These are phyloP conservation scores for Phtheirospermum japonicum DNA, from an alignment of 257 asterid species.

Conservation along the genomic window DNA sequence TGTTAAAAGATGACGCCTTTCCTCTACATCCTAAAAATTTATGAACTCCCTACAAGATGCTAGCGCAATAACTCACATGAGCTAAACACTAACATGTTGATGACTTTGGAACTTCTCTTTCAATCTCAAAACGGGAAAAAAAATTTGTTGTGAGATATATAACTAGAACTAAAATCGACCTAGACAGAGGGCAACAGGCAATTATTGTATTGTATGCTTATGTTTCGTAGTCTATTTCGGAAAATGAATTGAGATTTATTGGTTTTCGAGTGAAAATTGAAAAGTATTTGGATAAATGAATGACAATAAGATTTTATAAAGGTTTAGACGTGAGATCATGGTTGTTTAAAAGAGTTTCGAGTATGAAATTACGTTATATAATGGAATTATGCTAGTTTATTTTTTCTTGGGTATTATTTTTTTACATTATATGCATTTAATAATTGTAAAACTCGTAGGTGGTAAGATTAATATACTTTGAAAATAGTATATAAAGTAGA, in stretches of 20 bases:
- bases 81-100: background rate
- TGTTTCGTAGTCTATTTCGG: background rate
- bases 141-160: conserved; percentile 3
- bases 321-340: background rate
- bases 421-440: no score
- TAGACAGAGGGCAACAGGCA: conserved; percentile 6
- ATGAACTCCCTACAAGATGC: conserved; percentile 1
- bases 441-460: no score
- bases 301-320: background rate
- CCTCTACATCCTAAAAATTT: conserved; percentile 1
- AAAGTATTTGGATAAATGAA: background rate
- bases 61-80: conserved; percentile 16
- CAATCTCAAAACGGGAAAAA: conserved; percentile 12
- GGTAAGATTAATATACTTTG: background rate
- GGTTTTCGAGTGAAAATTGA: background rate
- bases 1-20: conserved; percentile 5
- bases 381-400: background rate
- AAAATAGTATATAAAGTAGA: background rate
- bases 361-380: background rate
- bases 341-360: background rate
- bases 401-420: background rate
- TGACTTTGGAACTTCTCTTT: conserved; percentile 15
- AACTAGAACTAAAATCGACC: conserved; percentile 8
- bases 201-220: background rate
- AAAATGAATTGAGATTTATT: background rate